Base-by-base conservation (phyloP, 2,329 filamentous ascomycete genomes). In the Hypocreales sp. region DNA sequence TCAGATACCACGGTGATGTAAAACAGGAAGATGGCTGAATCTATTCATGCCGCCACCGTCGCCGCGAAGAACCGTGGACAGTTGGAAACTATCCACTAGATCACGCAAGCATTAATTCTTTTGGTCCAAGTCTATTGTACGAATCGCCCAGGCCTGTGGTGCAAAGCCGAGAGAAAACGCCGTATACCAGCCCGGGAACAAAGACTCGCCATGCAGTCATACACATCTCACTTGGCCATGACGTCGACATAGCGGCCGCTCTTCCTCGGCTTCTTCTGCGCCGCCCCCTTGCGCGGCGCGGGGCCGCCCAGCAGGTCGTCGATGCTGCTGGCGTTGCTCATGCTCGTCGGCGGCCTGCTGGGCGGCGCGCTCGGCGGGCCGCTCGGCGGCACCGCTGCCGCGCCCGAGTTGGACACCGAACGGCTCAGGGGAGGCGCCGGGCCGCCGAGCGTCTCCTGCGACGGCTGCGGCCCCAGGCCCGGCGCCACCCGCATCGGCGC, bases 261-360 rank as follows among this genome's bases (percentile, higher is more conserved):
- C 62, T 84, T 93, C 60, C 83, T 82, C 42, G 69, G 61, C 50
- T 79, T 82, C 50, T 72, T 79, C 37, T 45, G 56, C 1, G 64
- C 64, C 1, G 64, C 64, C 5, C 63, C 58, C 41, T 79, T 86
- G 36, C 80, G 68, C 12, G 79, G 68, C 17, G 64, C 69, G 4
- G 79, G 71, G 5, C 79, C 74, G 5, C 81, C 81, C 14, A 98
- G 60, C 35, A 98, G 59, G 49, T 98, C 90, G 42, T 98, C 90
- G 45, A 98, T 92, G 41, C 79, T 90, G 51, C 77, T 92, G n/a
- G 83, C 82, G 45, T 82, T 83, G 52, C 82, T 92, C 64, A 93
- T 74, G 35, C 80, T 78, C 4, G 83, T 92, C 5, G 71, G 54
- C 5, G 84, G 84, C 35, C 79, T 61, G 44, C 70, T 75, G 4